phyloP scores from a whole-genome alignment of 1,139 yeast genomes.

The Lipomyces yarrowii region DNA sequence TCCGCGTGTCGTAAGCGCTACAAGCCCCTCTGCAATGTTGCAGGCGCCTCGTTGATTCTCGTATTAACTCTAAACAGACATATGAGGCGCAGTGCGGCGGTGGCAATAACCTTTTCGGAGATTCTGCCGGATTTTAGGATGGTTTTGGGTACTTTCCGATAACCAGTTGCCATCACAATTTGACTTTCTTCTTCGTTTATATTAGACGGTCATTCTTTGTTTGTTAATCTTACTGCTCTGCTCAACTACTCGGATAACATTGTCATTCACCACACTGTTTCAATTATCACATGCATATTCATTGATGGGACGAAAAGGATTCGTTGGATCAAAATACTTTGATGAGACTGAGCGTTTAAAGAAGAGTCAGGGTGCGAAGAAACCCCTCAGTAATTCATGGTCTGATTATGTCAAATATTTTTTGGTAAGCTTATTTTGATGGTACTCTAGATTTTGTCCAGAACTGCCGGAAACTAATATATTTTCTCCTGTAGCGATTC shows the following conservation, averaged over 20 bases:
- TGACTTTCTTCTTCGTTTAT: too few species aligned
- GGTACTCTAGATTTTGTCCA: not conserved
- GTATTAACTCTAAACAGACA: too few species aligned
- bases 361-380: not conserved
- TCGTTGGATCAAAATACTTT: constrained; percentile 4
- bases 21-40: too few species aligned
- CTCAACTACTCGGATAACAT: not conserved
- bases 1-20: too few species aligned
- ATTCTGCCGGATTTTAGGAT: too few species aligned
- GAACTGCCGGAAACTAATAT: not conserved
- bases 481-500: constrained; percentile 36
- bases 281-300: not conserved
- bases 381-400: not conserved
- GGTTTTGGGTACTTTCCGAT: too few species aligned
- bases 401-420: constrained; percentile 12
- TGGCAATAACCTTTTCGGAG: too few species aligned
- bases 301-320: constrained; percentile 11
- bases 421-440: constrained; percentile 3
- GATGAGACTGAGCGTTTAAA: not conserved
- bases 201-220: not conserved
- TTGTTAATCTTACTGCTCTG: not conserved
- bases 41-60: too few species aligned
- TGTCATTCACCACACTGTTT: not conserved
- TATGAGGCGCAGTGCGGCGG: too few species aligned
- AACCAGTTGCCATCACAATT: too few species aligned